Evolutionary conservation across 805 yeast genomes (phyloP), one percentile per base, ranked within the genome.

Genomic region (Jamesozyma piceae): DNA sequence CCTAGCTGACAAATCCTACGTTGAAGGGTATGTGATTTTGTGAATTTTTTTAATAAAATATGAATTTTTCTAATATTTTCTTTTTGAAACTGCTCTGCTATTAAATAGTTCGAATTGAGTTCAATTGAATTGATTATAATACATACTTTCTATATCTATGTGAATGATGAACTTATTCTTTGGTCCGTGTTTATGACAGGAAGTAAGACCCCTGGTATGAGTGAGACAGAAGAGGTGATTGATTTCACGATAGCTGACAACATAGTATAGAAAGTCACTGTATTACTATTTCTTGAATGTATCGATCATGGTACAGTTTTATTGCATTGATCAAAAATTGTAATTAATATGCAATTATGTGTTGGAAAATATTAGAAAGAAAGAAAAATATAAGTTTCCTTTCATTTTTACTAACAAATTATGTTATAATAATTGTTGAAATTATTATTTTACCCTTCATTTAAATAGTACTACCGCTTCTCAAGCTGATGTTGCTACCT

Each of bases 201-300:
- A 86, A 72, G 69, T 80, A 83, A 83, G 90, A 82, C 94, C 95
- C 77, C 89, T 81, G 84, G 80, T 79, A 80, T 86, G 95, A 85
- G 89, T 83, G 85, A 78, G 79, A 81, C 68, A 71, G 57, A 37
- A 45, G 56, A 50, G 47, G 65, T 59, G 64, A 60, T 48, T 53
- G 38, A 42, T 29, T 62, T 62, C 68, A 65, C 67, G 66, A 61
- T 60, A 59, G 63, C 70, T 70, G 71, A 58, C 41, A 38, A 38
- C 24, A 22, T 22, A 20, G 6, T 17, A 33, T 20, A 19, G 13
- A 19, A 31, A 24, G 6, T 24, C 11, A 24, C 28, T 24, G 28
- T 24, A 24, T 24, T 24, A 11, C 11, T 24, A 24, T 24, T 24
- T 24, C 28, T 24, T 6, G 28, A n/a, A n/a, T n/a, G n/a, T n/a